Conservation (phyloP, 768 basidiomycete species). For the Russula abietina region DNA sequence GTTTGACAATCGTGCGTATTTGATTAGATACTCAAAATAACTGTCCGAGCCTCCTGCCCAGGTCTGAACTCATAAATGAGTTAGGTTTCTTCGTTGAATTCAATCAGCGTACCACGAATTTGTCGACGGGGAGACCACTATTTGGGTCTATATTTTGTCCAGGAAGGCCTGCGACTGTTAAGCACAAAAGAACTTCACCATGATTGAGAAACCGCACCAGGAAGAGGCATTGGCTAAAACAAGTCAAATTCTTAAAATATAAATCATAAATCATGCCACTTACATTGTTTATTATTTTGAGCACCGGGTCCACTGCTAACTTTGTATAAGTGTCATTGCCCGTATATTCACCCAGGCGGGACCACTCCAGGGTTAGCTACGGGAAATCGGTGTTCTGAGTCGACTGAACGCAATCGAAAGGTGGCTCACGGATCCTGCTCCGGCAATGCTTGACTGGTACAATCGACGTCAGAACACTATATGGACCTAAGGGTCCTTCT, state of each 20-base stretch:
- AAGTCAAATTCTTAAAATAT: background rate
- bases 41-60: slow-evolving; percentile 68
- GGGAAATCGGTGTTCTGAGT: background rate
- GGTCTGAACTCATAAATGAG: slow-evolving; percentile 37
- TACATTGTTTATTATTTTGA: slow-evolving; percentile 43
- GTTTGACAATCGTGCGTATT: slow-evolving; percentile 61
- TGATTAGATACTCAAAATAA: slow-evolving; percentile 75
- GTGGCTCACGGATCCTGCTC: slow-evolving; percentile 40
- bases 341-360: slow-evolving; percentile 46
- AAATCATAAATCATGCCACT: slow-evolving; percentile 17
- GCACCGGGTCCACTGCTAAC: slow-evolving; percentile 28
- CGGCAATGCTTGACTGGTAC: slow-evolving; percentile 44
- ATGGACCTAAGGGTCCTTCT: slow-evolving; percentile 29
- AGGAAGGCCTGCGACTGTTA: slow-evolving; percentile 42
- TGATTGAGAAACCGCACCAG: background rate
- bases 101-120: background rate
- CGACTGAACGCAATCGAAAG: background rate
- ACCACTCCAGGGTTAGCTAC: slow-evolving; percentile 55
- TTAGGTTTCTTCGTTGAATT: background rate
- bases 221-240: slow-evolving; percentile 35
- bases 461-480: slow-evolving; percentile 41
- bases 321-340: slow-evolving; percentile 53
- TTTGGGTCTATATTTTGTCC: slow-evolving; percentile 52
- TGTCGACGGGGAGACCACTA: background rate
- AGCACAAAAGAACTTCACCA: slow-evolving; percentile 5